phyloP scores from a whole-genome alignment of 129 eudicot genomes.

The Solidago caesia region DNA sequence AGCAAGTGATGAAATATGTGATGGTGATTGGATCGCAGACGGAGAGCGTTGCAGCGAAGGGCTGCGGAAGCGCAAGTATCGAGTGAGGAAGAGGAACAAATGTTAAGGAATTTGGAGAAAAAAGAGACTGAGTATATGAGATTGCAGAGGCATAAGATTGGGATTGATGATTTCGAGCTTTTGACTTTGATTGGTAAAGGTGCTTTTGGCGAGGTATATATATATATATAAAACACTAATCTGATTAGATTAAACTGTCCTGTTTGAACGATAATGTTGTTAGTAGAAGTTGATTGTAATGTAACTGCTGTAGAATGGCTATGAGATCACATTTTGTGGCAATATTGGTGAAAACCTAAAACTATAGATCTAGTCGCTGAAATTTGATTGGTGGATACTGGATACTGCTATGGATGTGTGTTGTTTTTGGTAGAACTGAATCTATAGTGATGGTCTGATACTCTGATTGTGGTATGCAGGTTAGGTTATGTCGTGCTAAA shows the following conservation, averaged over 20 bases:
- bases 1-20: neutral
- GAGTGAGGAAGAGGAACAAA: constrained; percentile 74
- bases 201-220: constrained; percentile 86
- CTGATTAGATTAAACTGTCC: neutral
- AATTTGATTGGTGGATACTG: neutral
- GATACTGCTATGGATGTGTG: neutral
- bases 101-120: constrained; percentile 83
- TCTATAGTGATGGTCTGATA: constrained; percentile 18
- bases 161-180: constrained; percentile 89
- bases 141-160: constrained; percentile 91
- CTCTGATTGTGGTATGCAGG: constrained; percentile 47
- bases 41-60: constrained; percentile 74
- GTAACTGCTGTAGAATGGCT: neutral
- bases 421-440: constrained; percentile 9
- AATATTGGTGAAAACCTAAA: constrained; percentile 1
- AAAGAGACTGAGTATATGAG: constrained; percentile 90
- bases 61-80: constrained; percentile 83
- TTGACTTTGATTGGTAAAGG: constrained; percentile 90
- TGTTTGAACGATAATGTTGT: neutral
- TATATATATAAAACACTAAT: neutral
- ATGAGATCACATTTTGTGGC: constrained; percentile 1
- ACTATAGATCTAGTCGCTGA: constrained; percentile 18
- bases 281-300: constrained; percentile 14
- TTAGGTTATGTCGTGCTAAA: constrained; percentile 84
- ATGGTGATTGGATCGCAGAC: constrained; percentile 39